Evolutionary conservation across 202 grass and related monocot genomes (phyloP).

Genomic region (Setaria italica): DNA sequence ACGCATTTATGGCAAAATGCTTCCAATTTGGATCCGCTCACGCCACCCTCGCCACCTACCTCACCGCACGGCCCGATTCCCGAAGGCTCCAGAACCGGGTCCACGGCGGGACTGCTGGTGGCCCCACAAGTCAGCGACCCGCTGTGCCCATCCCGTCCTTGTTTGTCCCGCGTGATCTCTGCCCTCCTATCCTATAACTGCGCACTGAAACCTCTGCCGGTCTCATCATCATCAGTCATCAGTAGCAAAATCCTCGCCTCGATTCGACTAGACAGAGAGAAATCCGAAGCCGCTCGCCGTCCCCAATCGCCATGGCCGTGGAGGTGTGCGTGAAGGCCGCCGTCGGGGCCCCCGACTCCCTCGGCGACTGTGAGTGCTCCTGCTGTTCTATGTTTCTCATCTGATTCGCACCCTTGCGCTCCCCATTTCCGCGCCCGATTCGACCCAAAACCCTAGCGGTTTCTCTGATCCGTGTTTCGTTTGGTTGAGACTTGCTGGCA

Average conservation of each 20-base stretch:
- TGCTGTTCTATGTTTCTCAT: background rate
- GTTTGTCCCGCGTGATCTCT: background rate
- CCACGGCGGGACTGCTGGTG: background rate
- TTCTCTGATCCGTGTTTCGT: background rate
- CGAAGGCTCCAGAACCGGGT: constrained; percentile 25
- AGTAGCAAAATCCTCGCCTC: background rate
- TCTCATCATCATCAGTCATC: background rate
- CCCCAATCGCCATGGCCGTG: constrained; percentile 55
- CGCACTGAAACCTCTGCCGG: background rate
- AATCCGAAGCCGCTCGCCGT: constrained; percentile 10
- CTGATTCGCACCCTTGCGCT: background rate
- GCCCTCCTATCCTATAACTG: constrained; percentile 30
- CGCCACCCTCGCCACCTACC: background rate
- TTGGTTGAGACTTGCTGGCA: constrained; percentile 29
- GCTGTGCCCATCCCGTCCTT: background rate
- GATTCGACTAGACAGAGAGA: background rate
- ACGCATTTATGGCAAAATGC: too few species aligned
- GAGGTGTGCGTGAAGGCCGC: constrained; percentile 87
- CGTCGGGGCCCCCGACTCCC: constrained; percentile 61
- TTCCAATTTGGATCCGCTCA: too few species aligned
- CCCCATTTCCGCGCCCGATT: background rate
- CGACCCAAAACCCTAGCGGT: background rate
- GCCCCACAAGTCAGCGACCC: background rate
- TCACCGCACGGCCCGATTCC: background rate
- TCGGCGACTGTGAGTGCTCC: constrained; percentile 75